Conservation (phyloP, 345 rosid species). For the Syzygium oleosum region DNA sequence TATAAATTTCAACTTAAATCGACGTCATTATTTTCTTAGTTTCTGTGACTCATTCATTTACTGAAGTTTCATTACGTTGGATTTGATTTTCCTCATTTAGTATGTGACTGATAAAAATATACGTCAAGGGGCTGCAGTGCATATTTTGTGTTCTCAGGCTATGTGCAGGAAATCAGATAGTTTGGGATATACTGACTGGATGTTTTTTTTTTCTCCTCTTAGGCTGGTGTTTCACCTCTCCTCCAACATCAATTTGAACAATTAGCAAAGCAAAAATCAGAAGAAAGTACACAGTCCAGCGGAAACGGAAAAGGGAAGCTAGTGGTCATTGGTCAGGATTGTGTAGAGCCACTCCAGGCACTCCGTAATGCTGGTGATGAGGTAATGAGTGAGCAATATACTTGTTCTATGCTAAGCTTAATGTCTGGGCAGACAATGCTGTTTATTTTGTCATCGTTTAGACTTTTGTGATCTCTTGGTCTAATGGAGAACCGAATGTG, state of each 20-base stretch:
- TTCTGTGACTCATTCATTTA: not conserved
- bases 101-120: not conserved
- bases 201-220: not conserved
- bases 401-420: not conserved
- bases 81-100: not conserved
- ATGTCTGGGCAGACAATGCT: not conserved
- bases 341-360: constrained; percentile 93
- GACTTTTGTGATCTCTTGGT: not conserved
- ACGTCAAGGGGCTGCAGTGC: not conserved
- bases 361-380: constrained; percentile 62
- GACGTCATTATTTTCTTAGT: not conserved
- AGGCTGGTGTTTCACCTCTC: constrained; percentile 73
- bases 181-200: not conserved
- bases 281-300: constrained; percentile 11
- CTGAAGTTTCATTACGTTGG: not conserved
- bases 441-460: not conserved
- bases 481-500: not conserved
- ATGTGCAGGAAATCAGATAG: not conserved
- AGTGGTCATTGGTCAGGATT: constrained; percentile 76
- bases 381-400: constrained; percentile 24
- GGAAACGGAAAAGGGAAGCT: constrained; percentile 48
- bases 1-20: not conserved
- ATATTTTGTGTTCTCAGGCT: not conserved
- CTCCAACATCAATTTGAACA: constrained; percentile 75
- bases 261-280: constrained; percentile 37